Percentiles rank a stretch among this genome's conserved stretches.
Evolutionary conservation across 2,329 filamentous ascomycete genomes (phyloP).

Genomic region (Calycina herbarum): DNA sequence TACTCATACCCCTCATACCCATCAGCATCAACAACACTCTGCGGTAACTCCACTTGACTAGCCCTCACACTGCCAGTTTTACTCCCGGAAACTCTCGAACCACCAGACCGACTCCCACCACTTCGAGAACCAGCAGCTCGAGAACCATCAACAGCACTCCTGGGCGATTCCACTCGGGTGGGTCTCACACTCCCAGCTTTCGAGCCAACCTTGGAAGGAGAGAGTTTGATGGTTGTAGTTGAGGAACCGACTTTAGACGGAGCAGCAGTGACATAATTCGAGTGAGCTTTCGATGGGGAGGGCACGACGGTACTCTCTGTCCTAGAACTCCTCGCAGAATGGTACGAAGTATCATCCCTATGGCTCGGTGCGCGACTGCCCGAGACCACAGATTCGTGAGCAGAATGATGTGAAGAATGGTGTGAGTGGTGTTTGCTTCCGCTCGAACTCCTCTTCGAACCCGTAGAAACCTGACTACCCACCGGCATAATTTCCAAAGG

Average conservation of each 20-base stretch:
- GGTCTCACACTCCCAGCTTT: conserved; percentile 5
- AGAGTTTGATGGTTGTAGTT: background rate
- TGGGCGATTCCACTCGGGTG: conserved; percentile 25
- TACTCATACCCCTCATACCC: conserved; percentile 49
- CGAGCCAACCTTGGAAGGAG: background rate
- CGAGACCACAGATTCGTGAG: background rate
- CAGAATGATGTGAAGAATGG: background rate
- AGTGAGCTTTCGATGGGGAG: background rate
- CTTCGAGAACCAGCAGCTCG: background rate
- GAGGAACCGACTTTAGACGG: background rate
- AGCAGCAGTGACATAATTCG: conserved; percentile 7
- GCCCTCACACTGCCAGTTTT: conserved; percentile 12
- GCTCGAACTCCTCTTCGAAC: conserved; percentile 2
- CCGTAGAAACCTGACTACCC: background rate
- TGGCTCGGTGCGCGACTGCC: background rate
- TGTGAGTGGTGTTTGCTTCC: background rate
- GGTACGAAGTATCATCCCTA: conserved; percentile 7
- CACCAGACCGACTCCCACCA: background rate
- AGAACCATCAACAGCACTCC: conserved; percentile 22
- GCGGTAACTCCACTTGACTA: conserved; percentile 28
- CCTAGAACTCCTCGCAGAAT: conserved; percentile 9
- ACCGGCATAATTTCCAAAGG: conserved; percentile 18
- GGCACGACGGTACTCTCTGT: conserved; percentile 10
- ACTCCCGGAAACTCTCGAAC: background rate
- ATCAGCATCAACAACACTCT: conserved; percentile 22